Conservation (phyloP, 140 eudicot genomes). For the Erigeron philadelphicus region DNA sequence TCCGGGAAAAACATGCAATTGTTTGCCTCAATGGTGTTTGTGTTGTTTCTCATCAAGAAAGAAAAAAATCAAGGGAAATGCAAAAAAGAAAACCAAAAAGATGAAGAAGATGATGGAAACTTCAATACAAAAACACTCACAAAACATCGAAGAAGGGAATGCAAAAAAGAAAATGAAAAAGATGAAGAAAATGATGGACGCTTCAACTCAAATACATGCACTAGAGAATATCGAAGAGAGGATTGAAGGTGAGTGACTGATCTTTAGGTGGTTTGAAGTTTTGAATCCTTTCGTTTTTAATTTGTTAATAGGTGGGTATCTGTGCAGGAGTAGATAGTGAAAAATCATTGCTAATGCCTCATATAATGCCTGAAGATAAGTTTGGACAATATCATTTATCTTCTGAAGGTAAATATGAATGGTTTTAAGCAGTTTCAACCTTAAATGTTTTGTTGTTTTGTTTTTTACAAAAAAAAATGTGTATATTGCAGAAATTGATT, state of each 20-base stretch:
- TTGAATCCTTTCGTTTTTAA: background rate
- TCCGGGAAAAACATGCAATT: slow-evolving; percentile 65
- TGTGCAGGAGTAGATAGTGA: slow-evolving; percentile 31
- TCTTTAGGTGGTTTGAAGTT: background rate
- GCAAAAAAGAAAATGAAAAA: slow-evolving; percentile 37
- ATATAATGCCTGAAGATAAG: slow-evolving; percentile 48
- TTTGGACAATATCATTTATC: slow-evolving; percentile 53
- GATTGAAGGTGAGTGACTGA: slow-evolving; percentile 36
- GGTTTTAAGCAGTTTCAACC: too few species aligned
- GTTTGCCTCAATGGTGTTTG: slow-evolving; percentile 67
- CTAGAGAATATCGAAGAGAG: slow-evolving; percentile 36
- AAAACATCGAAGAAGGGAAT: slow-evolving; percentile 29
- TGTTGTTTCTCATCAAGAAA: slow-evolving; percentile 45
- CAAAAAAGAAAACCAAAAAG: slow-evolving; percentile 38
- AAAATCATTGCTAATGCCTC: slow-evolving; percentile 25
- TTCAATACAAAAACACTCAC: slow-evolving; percentile 44
- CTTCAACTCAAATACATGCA: slow-evolving; percentile 45
- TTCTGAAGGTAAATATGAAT: too few species aligned
- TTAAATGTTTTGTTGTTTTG: too few species aligned
- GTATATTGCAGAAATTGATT: too few species aligned
- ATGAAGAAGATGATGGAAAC: slow-evolving; percentile 51
- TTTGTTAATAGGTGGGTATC: background rate
- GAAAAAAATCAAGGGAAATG: slow-evolving; percentile 35
- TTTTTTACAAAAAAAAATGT: too few species aligned
- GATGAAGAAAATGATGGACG: slow-evolving; percentile 50